These are phyloP conservation scores for Tylopilus balloui DNA, from an alignment of 768 basidiomycete genomes.

Conservation along the genomic window DNA sequence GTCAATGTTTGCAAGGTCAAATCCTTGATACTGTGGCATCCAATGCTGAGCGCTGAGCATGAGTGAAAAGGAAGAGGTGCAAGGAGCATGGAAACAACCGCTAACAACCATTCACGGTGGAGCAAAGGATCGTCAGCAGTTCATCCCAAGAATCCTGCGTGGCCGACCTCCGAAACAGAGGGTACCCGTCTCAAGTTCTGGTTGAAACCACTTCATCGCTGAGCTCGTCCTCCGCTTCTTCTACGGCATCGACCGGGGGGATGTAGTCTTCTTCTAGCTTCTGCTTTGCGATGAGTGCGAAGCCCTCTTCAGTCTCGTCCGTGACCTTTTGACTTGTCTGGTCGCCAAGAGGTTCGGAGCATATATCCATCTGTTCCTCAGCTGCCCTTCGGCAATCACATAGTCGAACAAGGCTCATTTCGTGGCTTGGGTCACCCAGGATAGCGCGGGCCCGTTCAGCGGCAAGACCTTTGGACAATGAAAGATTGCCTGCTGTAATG, in stretches of 20 bases:
- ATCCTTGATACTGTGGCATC: not conserved
- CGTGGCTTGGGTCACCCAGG: constrained; percentile 45
- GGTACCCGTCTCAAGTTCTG: constrained; percentile 5
- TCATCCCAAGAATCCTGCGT: constrained; percentile 26
- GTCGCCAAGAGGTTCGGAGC: constrained; percentile 16
- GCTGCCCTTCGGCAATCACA: constrained; percentile 37
- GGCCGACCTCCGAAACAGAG: constrained; percentile 5
- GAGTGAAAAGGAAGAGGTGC: constrained; percentile 1
- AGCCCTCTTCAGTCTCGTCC: constrained; percentile 50
- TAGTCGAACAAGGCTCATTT: constrained; percentile 40
- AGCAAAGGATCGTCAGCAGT: constrained; percentile 33
- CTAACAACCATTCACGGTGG: constrained; percentile 28
- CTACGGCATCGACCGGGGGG: constrained; percentile 9
- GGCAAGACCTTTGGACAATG: constrained; percentile 64
- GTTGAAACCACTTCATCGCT: constrained; percentile 14
- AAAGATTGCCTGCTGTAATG: constrained; percentile 50
- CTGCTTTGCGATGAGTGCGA: constrained; percentile 39
- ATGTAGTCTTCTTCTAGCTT: constrained; percentile 27
- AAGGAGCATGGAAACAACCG: constrained; percentile 29
- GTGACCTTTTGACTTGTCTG: constrained; percentile 24
- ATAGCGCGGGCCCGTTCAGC: constrained; percentile 57
- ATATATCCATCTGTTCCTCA: constrained; percentile 13
- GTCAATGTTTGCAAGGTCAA: not conserved
- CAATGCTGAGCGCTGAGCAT: constrained; percentile 1
- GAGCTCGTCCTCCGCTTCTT: constrained; percentile 18